Conservation (phyloP, 371 early-diverging fungal genomes). For the Zopfochytrium polystomum region DNA sequence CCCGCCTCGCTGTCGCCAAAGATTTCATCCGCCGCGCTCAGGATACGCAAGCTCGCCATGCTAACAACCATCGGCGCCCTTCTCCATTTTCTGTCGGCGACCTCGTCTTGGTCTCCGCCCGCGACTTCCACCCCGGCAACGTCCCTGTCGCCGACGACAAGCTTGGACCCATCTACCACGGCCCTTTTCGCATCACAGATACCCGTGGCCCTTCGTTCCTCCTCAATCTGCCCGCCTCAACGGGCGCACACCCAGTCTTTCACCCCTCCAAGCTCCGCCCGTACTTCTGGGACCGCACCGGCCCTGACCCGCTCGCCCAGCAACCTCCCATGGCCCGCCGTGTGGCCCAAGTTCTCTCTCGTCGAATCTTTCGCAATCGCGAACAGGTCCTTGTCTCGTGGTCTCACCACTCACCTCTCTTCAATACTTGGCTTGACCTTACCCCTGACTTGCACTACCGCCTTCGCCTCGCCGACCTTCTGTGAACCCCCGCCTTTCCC, state of each 20-base stretch:
- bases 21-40: slow-evolving; percentile 8
- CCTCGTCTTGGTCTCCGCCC: slow-evolving; percentile 15
- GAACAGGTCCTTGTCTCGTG: slow-evolving; percentile 6
- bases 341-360: slow-evolving; percentile 4
- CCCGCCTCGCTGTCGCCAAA: slow-evolving; percentile 8
- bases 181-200: slow-evolving; percentile 14
- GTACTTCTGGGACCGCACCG: slow-evolving; percentile 9
- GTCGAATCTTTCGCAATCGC: background rate
- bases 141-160: slow-evolving; percentile 4
- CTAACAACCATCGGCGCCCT: slow-evolving; percentile 9
- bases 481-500: no score
- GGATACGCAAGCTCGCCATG: slow-evolving; percentile 3
- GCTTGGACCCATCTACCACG: slow-evolving; percentile 6
- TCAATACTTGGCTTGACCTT: slow-evolving; percentile 16
- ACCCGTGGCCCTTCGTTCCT: slow-evolving; percentile 8
- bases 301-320: background rate
- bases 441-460: no score
- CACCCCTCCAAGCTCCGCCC: slow-evolving; percentile 4
- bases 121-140: slow-evolving; percentile 14
- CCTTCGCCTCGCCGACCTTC: no score
- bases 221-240: slow-evolving; percentile 7
- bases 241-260: slow-evolving; percentile 15
- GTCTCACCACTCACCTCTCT: slow-evolving; percentile 15
- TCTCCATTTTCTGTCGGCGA: slow-evolving; percentile 17
- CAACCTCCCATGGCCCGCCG: background rate